Percentiles rank a stretch among this genome's conserved stretches.
phyloP scores from a whole-genome alignment of 805 yeast genomes.

The Candida pini region DNA sequence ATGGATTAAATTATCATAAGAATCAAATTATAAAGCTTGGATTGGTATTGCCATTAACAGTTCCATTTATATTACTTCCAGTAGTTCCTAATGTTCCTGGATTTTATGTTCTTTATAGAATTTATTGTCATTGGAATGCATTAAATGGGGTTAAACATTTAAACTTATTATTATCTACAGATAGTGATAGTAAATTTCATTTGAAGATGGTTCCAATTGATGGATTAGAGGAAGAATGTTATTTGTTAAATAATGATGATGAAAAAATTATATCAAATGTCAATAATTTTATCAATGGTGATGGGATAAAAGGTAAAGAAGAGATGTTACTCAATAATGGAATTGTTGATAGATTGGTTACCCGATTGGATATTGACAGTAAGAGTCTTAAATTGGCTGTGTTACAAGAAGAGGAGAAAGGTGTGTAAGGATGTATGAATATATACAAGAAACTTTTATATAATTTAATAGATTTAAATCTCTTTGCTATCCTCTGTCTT shows the following conservation, averaged over 20 bases:
- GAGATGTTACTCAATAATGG: conserved; percentile 39
- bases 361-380: no score
- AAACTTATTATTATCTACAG: conserved; percentile 42
- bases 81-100: conserved; percentile 92
- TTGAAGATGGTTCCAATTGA: conserved; percentile 29
- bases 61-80: conserved; percentile 79
- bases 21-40: conserved; percentile 50
- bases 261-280: conserved; percentile 16
- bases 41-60: conserved; percentile 64
- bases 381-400: no score
- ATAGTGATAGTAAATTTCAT: conserved; percentile 25
- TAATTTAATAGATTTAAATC: background rate
- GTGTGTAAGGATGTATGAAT: no score
- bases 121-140: conserved; percentile 82
- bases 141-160: conserved; percentile 68
- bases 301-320: conserved; percentile 21
- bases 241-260: conserved; percentile 17
- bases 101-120: conserved; percentile 72
- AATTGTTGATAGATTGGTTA: conserved; percentile 41
- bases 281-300: conserved; percentile 8
- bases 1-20: conserved; percentile 47
- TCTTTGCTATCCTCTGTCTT: no score
- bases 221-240: conserved; percentile 27
- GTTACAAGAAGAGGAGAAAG: no score
- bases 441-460: no score